Evolutionary conservation across 2,329 filamentous ascomycete species (phyloP), one percentile per base, ranked within the genome.

Genomic region (Calonectria fujianensis): DNA sequence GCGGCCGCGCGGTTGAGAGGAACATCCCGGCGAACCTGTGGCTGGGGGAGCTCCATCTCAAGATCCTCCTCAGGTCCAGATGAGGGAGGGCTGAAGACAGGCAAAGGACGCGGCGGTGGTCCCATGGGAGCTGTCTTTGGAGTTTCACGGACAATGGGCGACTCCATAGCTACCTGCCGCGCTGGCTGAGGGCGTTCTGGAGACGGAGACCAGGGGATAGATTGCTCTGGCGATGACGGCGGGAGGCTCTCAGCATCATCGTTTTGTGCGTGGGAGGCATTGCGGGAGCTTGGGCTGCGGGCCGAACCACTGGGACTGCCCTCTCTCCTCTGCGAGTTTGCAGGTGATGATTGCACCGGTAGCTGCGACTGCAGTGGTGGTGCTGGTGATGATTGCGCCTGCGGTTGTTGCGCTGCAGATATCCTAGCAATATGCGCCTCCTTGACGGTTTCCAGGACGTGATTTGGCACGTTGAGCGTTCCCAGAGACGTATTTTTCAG

Each of bases 21-120:
- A 9, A 37, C 57, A 50, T 77, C 72, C 14, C 51, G 32, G 13
- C 64, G 68, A 48, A 75, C 70, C 18, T 81, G 79, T 9, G 80
- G 82, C 48, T 81, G 81, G 2, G 85, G 84, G 6, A 85, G 75
- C 45, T 82, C 81, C 61, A 83, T 81, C 61, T 87, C 86, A n/a
- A 86, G 72, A 11, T 85, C 84, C 18, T 86, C 84, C 29, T 86
- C 85, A 11, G 81, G 31, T 74, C 76, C 76, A 24, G 79, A 69
- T 57, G 75, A 72, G 51, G 78, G 71, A 45, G 73, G 76, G 24
- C 24, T 70, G 50, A 48, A 69, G 32, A 35, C 39, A 13, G 72
- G 54, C 54, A 71, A 67, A 72, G 77, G 74, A 41, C 67, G 54
- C 18, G 71, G 72, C 7, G 52, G 73, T 31, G 76, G 78, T 3